Evolutionary conservation across 805 yeast genomes (phyloP).

Genomic region (Myxozyma kluyveri): DNA sequence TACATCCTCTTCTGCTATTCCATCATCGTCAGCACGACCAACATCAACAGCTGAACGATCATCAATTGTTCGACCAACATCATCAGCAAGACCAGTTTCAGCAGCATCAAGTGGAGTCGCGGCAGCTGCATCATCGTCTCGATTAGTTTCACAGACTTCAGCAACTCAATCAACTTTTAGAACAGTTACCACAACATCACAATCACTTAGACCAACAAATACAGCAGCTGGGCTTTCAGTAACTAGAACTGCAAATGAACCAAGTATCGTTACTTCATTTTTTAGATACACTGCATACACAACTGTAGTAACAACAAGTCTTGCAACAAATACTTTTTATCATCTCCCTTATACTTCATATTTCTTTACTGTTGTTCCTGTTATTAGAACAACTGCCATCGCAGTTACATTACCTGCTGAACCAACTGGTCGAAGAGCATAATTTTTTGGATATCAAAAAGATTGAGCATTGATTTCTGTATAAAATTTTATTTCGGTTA

Average conservation of each 20-base stretch:
- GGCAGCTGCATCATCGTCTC: background rate
- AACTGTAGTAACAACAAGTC: background rate
- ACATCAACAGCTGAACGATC: background rate
- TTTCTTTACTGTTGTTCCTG: background rate
- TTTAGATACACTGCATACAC: background rate
- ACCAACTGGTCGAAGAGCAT: too few relatives aligned
- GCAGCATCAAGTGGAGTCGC: background rate
- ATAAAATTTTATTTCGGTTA: too few relatives aligned
- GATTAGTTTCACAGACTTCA: background rate
- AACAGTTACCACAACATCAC: background rate
- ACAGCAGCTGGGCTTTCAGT: too few relatives aligned
- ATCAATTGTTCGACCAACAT: background rate
- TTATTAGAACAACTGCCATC: too few relatives aligned
- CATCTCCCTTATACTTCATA: constrained; percentile 2
- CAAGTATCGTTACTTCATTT: background rate
- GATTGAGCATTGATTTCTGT: too few relatives aligned
- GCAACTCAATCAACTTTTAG: background rate
- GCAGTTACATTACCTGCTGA: too few relatives aligned
- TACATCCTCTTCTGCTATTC: background rate
- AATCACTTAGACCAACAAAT: too few relatives aligned
- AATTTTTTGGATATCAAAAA: too few relatives aligned
- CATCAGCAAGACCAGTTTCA: background rate
- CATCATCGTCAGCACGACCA: background rate
- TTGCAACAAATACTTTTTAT: constrained; percentile 11
- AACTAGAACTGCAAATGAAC: too few relatives aligned